These are phyloP conservation scores for Fomitopsis pulvina DNA, from an alignment of 768 basidiomycete species.

Conservation along the genomic window DNA sequence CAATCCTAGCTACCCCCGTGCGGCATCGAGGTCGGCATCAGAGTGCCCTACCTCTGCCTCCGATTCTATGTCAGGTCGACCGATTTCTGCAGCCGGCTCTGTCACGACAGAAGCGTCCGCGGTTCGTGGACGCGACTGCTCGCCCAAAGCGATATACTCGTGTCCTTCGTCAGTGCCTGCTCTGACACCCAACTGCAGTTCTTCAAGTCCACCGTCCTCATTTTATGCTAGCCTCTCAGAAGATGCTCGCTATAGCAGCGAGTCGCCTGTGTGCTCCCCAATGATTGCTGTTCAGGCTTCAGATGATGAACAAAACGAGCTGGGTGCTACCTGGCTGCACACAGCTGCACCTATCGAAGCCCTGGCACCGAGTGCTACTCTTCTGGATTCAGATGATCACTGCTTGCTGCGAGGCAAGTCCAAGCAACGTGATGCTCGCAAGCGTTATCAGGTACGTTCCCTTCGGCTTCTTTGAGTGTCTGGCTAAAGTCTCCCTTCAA, in stretches of 20 bases:
- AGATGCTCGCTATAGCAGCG: neutral
- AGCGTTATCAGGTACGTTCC: slow-evolving; percentile 5
- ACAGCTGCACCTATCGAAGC: neutral
- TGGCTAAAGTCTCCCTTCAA: too few relatives aligned
- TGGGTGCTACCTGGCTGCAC: neutral
- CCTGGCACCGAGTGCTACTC: neutral
- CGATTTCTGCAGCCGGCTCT: neutral
- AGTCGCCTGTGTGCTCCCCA: neutral
- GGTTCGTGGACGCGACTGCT: neutral
- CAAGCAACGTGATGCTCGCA: neutral
- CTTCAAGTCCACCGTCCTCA: slow-evolving; percentile 53
- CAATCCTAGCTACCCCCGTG: slow-evolving; percentile 33
- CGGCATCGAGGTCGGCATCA: slow-evolving; percentile 10
- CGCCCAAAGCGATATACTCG: slow-evolving; percentile 13
- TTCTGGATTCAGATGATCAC: neutral
- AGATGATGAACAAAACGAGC: neutral
- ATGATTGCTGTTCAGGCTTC: neutral
- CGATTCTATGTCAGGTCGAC: neutral
- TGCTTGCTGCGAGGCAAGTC: neutral
- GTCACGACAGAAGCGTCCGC: neutral
- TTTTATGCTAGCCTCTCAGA: slow-evolving; percentile 15
- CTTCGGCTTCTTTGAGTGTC: too few relatives aligned
- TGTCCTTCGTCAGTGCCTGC: slow-evolving; percentile 49
- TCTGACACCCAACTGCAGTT: slow-evolving; percentile 54
- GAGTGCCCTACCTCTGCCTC: slow-evolving; percentile 1